Conservation (phyloP, 306 rosid species). For the Inga leiocalycina region DNA sequence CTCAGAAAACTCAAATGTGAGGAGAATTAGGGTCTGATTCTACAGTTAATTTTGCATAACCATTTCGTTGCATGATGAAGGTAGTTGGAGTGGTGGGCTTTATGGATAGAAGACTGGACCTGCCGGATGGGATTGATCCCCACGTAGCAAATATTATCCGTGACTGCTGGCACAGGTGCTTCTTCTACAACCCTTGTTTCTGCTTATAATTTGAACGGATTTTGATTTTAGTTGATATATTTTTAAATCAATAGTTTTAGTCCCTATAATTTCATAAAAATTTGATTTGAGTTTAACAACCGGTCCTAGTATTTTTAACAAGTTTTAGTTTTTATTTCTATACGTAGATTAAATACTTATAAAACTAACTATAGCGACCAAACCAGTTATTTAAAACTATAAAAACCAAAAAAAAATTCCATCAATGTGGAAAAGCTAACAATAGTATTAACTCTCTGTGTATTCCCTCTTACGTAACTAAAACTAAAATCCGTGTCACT, state of each 20-base stretch:
- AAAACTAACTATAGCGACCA: too few species aligned
- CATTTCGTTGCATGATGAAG: conserved; percentile 40
- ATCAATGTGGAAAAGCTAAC: too few species aligned
- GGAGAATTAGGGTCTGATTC: neutral
- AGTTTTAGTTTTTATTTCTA: too few species aligned
- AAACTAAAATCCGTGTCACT: conserved; percentile 21
- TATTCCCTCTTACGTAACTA: neutral
- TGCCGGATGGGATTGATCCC: conserved; percentile 55
- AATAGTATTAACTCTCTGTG: neutral
- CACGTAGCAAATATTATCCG: conserved; percentile 43
- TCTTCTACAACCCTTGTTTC: neutral
- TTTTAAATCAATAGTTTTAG: too few species aligned
- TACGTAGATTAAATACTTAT: too few species aligned
- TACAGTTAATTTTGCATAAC: conserved; percentile 2
- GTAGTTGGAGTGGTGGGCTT: conserved; percentile 88
- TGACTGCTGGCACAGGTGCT: conserved; percentile 79
- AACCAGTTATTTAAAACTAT: neutral
- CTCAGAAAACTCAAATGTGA: neutral
- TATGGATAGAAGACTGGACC: conserved; percentile 76
- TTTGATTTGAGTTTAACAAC: too few species aligned
- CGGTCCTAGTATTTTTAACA: too few species aligned
- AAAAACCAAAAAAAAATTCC: neutral
- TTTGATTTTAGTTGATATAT: too few species aligned
- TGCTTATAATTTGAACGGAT: too few species aligned
- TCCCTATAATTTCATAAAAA: too few species aligned